These are phyloP conservation scores for Fusarium lyarnte DNA, from an alignment of 2,329 filamentous ascomycete genomes.

Conservation along the genomic window DNA sequence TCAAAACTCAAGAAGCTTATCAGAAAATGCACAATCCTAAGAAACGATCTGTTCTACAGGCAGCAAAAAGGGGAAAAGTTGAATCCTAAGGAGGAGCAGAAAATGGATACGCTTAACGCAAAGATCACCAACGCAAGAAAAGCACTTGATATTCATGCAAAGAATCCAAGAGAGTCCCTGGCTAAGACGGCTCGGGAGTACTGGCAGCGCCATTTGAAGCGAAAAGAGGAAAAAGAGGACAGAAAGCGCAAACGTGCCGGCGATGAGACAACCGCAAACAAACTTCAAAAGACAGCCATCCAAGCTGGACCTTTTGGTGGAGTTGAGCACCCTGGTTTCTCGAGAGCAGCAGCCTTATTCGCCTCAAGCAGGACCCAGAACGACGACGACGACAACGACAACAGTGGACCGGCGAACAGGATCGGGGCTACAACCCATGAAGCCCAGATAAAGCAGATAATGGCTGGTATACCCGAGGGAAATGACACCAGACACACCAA, in stretches of 20 bases:
- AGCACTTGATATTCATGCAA: no score
- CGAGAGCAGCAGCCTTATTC: neutral
- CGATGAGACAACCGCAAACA: neutral
- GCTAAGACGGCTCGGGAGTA: neutral
- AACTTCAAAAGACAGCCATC: neutral
- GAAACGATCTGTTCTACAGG: rapidly evolving
- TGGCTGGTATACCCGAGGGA: neutral
- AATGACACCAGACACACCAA: conserved; percentile 18
- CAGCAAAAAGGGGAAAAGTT: rapidly evolving
- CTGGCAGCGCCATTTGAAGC: neutral
- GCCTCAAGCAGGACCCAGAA: neutral
- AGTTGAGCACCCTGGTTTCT: neutral
- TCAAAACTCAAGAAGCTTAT: rapidly evolving
- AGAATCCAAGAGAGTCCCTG: neutral
- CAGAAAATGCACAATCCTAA: neutral
- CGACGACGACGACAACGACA: neutral
- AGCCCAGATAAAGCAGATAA: conserved; percentile 1
- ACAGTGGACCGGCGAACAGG: neutral
- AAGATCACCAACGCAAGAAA: neutral
- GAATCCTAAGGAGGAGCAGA: rapidly evolving
- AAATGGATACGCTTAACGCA: neutral
- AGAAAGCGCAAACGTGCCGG: conserved; percentile 1
- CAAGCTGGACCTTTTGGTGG: neutral
- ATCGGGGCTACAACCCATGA: conserved; percentile 6
- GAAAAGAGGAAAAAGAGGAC: neutral